These are phyloP conservation scores for Podila minutissima DNA, from an alignment of 192 early-diverging fungal species.

Conservation along the genomic window DNA sequence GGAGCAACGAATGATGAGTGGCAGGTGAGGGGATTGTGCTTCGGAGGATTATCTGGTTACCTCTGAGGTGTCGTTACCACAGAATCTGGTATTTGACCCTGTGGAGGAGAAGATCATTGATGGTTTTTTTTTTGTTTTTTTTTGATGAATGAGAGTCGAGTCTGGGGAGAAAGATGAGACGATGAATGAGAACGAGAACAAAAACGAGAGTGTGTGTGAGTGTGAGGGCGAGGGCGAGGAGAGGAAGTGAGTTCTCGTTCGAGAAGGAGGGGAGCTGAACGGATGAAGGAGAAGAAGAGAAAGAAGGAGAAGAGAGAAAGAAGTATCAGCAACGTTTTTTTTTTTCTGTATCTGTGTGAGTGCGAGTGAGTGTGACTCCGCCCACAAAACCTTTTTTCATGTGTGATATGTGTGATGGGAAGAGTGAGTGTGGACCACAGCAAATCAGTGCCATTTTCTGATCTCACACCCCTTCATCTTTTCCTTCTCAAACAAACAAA, in stretches of 20 bases:
- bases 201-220: background rate
- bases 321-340: background rate
- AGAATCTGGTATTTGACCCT: conserved; percentile 17
- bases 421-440: too few species aligned
- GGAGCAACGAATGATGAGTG: background rate
- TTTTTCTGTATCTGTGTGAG: too few species aligned
- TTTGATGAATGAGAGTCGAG: conserved; percentile 7
- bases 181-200: background rate
- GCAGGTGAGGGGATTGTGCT: background rate
- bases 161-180: background rate
- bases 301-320: background rate
- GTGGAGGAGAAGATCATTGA: conserved; percentile 17
- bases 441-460: too few species aligned
- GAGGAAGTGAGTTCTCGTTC: background rate
- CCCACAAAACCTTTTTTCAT: too few species aligned
- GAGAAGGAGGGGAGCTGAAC: background rate
- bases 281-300: conserved; percentile 1
- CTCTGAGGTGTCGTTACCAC: conserved; percentile 36
- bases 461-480: too few species aligned
- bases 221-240: background rate
- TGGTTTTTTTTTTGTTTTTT: too few species aligned
- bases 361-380: too few species aligned
- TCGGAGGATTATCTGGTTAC: conserved; percentile 3
- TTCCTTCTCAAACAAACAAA: too few species aligned
- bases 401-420: too few species aligned